phyloP scores from a whole-genome alignment of 192 early-diverging fungal species.

The Pilaira anomala region DNA sequence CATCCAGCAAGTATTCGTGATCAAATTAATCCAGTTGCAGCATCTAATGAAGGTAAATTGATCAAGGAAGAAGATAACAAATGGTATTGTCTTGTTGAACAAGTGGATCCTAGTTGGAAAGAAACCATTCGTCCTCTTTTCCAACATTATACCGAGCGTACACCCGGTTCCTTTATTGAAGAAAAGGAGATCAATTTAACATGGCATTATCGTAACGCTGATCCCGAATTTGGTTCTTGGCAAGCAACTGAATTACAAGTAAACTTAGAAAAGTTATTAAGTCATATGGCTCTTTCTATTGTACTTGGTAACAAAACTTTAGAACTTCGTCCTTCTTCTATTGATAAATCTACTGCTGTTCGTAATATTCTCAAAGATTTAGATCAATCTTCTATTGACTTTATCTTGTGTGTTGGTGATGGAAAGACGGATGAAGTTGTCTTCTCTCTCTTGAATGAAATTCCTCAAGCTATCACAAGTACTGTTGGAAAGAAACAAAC shows the following conservation, averaged over 20 bases:
- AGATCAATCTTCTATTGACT: conserved; percentile 49
- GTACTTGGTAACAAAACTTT: conserved; percentile 96
- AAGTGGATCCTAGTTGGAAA: conserved; percentile 88
- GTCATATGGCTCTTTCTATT: conserved; percentile 90
- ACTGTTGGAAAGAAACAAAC: conserved; percentile 98
- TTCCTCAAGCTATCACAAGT: conserved; percentile 65
- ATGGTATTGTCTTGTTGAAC: conserved; percentile 89
- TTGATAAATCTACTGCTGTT: conserved; percentile 91
- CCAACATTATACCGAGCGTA: conserved; percentile 96
- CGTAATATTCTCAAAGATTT: conserved; percentile 85
- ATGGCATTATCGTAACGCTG: conserved; percentile 97
- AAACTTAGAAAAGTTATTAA: conserved; percentile 93
- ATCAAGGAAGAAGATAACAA: conserved; percentile 60
- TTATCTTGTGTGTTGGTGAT: conserved; percentile 87
- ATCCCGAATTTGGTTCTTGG: conserved; percentile 94
- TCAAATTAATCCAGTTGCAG: conserved; percentile 47
- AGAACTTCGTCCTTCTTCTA: conserved; percentile 87
- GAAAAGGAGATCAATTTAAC: conserved; percentile 98
- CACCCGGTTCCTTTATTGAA: conserved; percentile 96
- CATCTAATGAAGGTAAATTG: conserved; percentile 45
- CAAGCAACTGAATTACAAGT: conserved; percentile 97
- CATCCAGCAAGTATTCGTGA: conserved; percentile 74
- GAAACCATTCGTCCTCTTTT: conserved; percentile 91
- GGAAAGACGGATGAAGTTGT: conserved; percentile 96
- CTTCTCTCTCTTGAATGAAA: conserved; percentile 69